Evolutionary conservation across 164 flowering plant species (phyloP).

Genomic region (Dillenia suffruticosa): DNA sequence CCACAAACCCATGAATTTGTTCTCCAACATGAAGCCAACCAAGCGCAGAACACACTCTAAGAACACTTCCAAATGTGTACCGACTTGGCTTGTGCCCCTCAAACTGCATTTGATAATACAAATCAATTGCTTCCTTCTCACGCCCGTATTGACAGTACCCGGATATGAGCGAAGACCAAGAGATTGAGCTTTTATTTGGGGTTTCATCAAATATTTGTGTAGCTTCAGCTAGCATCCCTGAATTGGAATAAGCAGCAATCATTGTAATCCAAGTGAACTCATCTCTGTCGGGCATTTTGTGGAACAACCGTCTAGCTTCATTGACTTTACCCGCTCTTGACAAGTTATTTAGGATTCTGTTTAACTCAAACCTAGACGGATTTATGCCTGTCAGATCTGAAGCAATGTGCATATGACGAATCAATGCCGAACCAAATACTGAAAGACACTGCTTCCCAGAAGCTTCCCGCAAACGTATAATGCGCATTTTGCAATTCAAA

Average conservation of each 20-base stretch:
- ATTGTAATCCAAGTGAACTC: slow-evolving; percentile 79
- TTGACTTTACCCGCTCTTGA: slow-evolving; percentile 52
- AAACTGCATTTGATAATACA: slow-evolving; percentile 62
- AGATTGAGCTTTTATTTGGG: slow-evolving; percentile 42
- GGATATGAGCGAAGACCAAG: slow-evolving; percentile 79
- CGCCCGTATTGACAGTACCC: slow-evolving; percentile 53
- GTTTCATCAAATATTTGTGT: slow-evolving; percentile 35
- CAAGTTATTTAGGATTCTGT: slow-evolving; percentile 18
- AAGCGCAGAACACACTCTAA: slow-evolving; percentile 48
- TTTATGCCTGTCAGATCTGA: neutral
- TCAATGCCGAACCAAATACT: too few species aligned
- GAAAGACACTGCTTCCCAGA: too few species aligned
- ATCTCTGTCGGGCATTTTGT: slow-evolving; percentile 58
- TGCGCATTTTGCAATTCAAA: too few species aligned
- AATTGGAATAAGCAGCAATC: slow-evolving; percentile 58
- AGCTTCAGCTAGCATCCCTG: slow-evolving; percentile 61
- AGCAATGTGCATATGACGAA: too few species aligned
- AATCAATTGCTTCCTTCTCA: slow-evolving; percentile 42
- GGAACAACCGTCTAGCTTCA: slow-evolving; percentile 74
- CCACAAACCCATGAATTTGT: slow-evolving; percentile 54
- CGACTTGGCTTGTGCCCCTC: slow-evolving; percentile 63
- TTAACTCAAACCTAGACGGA: slow-evolving; percentile 11
- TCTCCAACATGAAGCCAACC: slow-evolving; percentile 41
- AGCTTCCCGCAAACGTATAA: too few species aligned
- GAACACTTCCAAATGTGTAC: slow-evolving; percentile 61